Percentiles rank a stretch among this genome's conserved stretches.
Conservation (phyloP, 495 filamentous ascomycete genomes). For the Cercophora samala region DNA sequence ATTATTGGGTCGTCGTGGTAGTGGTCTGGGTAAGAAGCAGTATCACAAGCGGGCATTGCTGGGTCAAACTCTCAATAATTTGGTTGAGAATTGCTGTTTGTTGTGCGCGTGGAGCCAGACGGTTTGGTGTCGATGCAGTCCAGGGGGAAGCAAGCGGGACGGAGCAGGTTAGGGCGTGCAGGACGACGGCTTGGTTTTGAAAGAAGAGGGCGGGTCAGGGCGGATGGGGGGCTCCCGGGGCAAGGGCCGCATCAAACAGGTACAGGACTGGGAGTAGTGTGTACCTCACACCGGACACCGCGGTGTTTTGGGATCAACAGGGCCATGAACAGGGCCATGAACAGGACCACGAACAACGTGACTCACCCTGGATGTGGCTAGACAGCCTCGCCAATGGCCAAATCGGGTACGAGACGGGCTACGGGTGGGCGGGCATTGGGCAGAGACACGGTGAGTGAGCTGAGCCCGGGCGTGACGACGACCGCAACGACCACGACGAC, state of each 20-base stretch:
- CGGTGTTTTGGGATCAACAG: neutral
- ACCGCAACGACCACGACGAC: no score
- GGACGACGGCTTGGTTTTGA: slow-evolving; percentile 25
- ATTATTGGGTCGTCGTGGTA: slow-evolving; percentile 26
- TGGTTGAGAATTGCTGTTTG: slow-evolving; percentile 26
- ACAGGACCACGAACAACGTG: slow-evolving; percentile 17
- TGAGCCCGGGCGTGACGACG: slow-evolving; percentile 22
- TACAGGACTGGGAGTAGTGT: no score
- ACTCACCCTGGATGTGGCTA: slow-evolving; percentile 31
- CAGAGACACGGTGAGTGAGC: slow-evolving; percentile 20
- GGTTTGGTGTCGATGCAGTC: slow-evolving; percentile 18
- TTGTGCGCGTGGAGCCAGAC: slow-evolving; percentile 25
- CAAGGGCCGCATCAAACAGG: neutral
- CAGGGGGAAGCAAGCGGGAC: slow-evolving; percentile 18
- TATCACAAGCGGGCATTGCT: slow-evolving; percentile 31
- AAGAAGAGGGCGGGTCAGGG: neutral
- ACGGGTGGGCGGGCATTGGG: slow-evolving; percentile 32
- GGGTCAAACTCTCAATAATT: slow-evolving; percentile 24
- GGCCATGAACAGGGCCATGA: slow-evolving; percentile 4
- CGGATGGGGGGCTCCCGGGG: slow-evolving; percentile 5
- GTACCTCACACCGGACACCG: slow-evolving; percentile 2
- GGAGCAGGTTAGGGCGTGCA: slow-evolving; percentile 29
- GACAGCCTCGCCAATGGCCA: slow-evolving; percentile 25
- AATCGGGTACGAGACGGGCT: slow-evolving; percentile 23
- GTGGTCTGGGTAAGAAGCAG: slow-evolving; percentile 18